Percentiles rank a stretch among this genome's conserved stretches.
These are phyloP conservation scores for Trichosporon asahii DNA, from an alignment of 1,284 basidiomycete species.

Conservation along the genomic window DNA sequence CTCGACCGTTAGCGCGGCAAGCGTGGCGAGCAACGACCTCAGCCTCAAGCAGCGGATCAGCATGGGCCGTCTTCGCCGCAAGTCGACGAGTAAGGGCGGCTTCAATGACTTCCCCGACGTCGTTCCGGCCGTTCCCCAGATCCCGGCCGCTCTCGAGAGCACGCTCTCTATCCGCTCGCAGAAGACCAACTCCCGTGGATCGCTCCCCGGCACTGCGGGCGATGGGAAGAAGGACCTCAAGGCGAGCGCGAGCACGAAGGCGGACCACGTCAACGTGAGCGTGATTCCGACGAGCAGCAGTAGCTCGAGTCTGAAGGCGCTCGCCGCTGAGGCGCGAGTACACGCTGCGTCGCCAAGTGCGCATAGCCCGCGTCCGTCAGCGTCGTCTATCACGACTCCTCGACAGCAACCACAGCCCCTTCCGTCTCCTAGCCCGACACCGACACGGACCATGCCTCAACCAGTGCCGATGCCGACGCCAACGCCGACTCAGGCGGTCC, in stretches of 20 bases:
- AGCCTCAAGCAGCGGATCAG: neutral
- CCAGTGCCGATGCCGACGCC: neutral
- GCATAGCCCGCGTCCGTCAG: neutral
- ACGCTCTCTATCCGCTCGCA: neutral
- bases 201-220: neutral
- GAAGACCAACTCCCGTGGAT: neutral
- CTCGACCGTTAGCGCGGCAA: neutral
- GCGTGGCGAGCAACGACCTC: neutral
- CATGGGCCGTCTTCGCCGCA: neutral
- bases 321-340: neutral
- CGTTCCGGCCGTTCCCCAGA: neutral
- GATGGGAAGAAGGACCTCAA: neutral
- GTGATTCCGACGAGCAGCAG: neutral
- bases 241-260: neutral
- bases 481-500: neutral
- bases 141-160: neutral
- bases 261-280: neutral
- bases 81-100: neutral
- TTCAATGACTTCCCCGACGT: constrained; percentile 4
- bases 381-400: neutral
- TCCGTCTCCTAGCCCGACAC: neutral
- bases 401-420: neutral
- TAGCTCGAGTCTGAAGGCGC: neutral
- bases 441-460: neutral
- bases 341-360: neutral